These are phyloP conservation scores for Alternaria brassicicola DNA, from an alignment of 2,329 filamentous ascomycete genomes.

Conservation along the genomic window DNA sequence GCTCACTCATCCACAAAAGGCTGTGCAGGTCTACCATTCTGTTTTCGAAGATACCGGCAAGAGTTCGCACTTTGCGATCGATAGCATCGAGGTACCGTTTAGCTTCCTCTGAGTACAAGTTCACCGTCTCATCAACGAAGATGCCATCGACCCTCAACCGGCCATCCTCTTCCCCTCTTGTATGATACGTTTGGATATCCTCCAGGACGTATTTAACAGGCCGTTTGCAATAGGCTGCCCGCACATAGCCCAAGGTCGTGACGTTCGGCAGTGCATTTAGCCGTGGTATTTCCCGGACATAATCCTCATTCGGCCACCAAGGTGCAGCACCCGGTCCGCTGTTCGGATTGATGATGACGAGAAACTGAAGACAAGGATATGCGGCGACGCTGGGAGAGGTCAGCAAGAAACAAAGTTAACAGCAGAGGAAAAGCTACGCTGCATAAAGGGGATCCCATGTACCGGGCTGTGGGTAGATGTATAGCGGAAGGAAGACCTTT, in stretches of 20 bases:
- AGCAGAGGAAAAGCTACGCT: conserved; percentile 42
- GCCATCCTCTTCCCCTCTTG: conserved; percentile 44
- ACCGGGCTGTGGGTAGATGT: conserved; percentile 56
- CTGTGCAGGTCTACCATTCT: conserved; percentile 15
- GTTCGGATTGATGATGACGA: conserved; percentile 59
- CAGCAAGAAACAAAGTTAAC: not conserved
- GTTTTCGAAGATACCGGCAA: conserved; percentile 10
- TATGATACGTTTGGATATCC: conserved; percentile 56
- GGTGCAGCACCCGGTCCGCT: conserved; percentile 54
- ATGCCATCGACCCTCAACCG: conserved; percentile 55
- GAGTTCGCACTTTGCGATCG: conserved; percentile 19
- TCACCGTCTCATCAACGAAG: conserved; percentile 60
- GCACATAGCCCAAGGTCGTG: conserved; percentile 58
- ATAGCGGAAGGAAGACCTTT: conserved; percentile 56
- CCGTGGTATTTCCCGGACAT: conserved; percentile 52
- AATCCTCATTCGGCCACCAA: conserved; percentile 56
- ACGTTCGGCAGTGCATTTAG: conserved; percentile 55
- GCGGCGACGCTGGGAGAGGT: conserved; percentile 17
- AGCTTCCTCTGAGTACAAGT: conserved; percentile 22
- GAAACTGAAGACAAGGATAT: conserved; percentile 53
- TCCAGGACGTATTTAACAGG: conserved; percentile 22
- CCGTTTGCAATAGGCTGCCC: conserved; percentile 54
- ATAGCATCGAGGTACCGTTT: conserved; percentile 30
- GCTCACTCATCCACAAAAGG: not conserved
- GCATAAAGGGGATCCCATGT: conserved; percentile 57